Conservation (phyloP, 768 basidiomycete species). For the Fomitopsis serialis region DNA sequence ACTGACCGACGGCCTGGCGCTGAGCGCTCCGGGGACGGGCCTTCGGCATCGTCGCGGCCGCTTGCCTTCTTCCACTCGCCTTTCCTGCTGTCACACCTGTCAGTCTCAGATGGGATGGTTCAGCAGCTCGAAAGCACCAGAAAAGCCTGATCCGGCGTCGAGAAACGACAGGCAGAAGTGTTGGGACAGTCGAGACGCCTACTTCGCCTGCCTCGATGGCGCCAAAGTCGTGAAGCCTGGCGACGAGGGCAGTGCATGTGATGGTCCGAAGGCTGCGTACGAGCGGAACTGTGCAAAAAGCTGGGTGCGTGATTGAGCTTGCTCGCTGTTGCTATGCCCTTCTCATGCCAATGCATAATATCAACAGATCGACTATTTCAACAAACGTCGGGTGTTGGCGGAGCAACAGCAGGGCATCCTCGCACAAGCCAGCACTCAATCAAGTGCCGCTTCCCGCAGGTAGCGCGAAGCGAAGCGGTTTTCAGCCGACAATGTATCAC, state of each 20-base stretch:
- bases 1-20: too few species aligned
- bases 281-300: constrained; percentile 78
- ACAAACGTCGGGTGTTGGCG: constrained; percentile 79
- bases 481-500: background rate
- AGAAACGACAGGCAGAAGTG: constrained; percentile 73
- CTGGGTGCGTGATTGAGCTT: constrained; percentile 56
- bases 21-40: too few species aligned
- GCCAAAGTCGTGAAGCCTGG: constrained; percentile 68
- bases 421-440: constrained; percentile 37
- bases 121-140: constrained; percentile 26
- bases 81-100: background rate
- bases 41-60: too few species aligned
- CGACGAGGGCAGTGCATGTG: constrained; percentile 60
- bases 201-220: constrained; percentile 80
- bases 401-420: constrained; percentile 74
- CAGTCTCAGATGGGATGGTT: constrained; percentile 30
- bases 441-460: constrained; percentile 24
- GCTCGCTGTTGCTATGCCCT: background rate
- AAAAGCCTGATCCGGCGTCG: constrained; percentile 38
- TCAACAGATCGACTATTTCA: constrained; percentile 87
- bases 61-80: background rate
- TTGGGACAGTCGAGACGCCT: constrained; percentile 81
- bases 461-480: background rate
- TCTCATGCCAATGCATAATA: background rate
- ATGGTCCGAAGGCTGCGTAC: constrained; percentile 51